A percentile compares a stretch with the other conserved stretches of the same genome.
Evolutionary conservation across 306 rosid species (phyloP).

Genomic region (Prunus armeniaca): DNA sequence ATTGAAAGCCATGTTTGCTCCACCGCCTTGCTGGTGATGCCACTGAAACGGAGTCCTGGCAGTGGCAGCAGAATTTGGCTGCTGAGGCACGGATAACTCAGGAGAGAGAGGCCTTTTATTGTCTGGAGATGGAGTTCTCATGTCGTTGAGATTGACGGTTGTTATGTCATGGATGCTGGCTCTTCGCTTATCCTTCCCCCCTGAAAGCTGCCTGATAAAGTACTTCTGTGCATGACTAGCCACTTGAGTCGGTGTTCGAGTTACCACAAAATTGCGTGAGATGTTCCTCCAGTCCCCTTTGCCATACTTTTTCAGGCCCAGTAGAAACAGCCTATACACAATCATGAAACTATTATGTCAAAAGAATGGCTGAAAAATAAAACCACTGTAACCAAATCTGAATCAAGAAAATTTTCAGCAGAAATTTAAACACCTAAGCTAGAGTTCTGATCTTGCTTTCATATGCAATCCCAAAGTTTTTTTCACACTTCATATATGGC

Average conservation of each 20-base stretch:
- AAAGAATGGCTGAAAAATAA: neutral
- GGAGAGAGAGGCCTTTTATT: constrained; percentile 49
- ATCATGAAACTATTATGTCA: constrained; percentile 16
- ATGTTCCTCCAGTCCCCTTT: constrained; percentile 99
- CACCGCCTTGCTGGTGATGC: constrained; percentile 49
- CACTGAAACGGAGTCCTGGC: constrained; percentile 51
- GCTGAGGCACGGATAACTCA: constrained; percentile 32
- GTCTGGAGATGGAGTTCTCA: constrained; percentile 50
- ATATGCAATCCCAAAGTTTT: neutral
- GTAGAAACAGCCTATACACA: constrained; percentile 60
- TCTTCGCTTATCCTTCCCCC: constrained; percentile 88
- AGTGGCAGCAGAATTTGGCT: constrained; percentile 27
- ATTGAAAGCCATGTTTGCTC: constrained; percentile 40
- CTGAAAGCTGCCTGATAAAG: constrained; percentile 81
- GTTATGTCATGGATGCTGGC: constrained; percentile 98
- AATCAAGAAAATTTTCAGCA: neutral
- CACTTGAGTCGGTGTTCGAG: constrained; percentile 87
- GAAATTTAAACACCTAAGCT: neutral
- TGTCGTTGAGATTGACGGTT: constrained; percentile 65
- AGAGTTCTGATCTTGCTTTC: neutral
- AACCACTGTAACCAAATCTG: neutral
- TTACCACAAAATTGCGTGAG: constrained; percentile 66
- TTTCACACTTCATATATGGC: neutral
- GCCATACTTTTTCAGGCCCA: constrained; percentile 83
- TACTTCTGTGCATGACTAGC: constrained; percentile 98